These are phyloP conservation scores for Liquidambar formosana DNA, from an alignment of 164 flowering plant species.

Conservation along the genomic window DNA sequence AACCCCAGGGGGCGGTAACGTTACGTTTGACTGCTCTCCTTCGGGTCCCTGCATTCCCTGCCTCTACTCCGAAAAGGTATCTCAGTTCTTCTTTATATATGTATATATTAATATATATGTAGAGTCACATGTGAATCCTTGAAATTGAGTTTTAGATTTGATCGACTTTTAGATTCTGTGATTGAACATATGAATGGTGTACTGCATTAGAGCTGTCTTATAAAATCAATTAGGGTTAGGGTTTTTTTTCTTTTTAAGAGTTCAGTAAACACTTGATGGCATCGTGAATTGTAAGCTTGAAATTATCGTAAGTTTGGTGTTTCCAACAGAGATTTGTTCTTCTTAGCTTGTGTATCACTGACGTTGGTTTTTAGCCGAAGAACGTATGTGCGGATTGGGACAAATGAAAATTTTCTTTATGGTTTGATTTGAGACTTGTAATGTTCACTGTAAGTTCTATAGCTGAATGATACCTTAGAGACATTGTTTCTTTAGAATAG, in stretches of 20 bases:
- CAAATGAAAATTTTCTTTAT: too few species aligned
- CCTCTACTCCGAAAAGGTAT: slow-evolving; percentile 85
- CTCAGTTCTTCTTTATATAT: background rate
- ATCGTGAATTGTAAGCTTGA: background rate
- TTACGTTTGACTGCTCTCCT: slow-evolving; percentile 75
- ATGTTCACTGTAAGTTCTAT: too few species aligned
- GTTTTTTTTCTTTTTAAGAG: background rate
- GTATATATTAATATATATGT: background rate
- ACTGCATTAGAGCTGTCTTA: background rate
- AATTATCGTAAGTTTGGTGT: too few species aligned
- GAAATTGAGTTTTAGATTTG: background rate
- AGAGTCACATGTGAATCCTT: background rate
- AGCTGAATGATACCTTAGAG: too few species aligned
- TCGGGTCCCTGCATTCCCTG: slow-evolving; percentile 90
- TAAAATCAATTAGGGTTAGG: background rate
- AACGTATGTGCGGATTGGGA: too few species aligned
- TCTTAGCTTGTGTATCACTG: too few species aligned
- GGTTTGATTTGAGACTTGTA: too few species aligned
- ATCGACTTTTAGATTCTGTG: background rate
- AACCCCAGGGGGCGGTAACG: slow-evolving; percentile 52
- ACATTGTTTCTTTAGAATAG: too few species aligned
- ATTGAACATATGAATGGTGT: too few species aligned
- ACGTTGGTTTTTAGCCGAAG: too few species aligned
- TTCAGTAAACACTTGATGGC: background rate
- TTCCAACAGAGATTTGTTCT: too few species aligned